Percentiles rank a stretch among this genome's conserved stretches.
phyloP scores from a whole-genome alignment of 2,329 filamentous ascomycete genomes.

The Calonectria pseudoturangicola region DNA sequence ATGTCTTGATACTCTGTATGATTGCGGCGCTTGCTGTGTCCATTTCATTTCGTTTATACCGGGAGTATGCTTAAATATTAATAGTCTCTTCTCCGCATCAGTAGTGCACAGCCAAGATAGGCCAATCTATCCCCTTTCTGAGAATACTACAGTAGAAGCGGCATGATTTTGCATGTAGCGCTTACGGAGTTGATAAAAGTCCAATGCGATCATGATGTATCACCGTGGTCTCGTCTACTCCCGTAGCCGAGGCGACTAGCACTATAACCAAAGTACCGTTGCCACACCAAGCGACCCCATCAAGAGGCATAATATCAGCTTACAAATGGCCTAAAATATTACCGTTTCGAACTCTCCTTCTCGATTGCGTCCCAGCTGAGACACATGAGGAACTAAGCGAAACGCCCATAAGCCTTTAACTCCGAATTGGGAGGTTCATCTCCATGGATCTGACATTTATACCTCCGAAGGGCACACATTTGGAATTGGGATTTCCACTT shows the following conservation, averaged over 20 bases:
- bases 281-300: background rate
- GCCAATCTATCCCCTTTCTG: no score
- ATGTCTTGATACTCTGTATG: background rate
- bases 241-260: background rate
- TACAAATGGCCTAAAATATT: constrained; percentile 10
- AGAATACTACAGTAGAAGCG: background rate
- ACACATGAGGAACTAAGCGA: background rate
- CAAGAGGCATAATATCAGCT: background rate
- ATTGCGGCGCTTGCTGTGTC: background rate
- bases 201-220: background rate
- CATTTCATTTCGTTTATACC: no score
- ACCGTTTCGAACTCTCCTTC: background rate
- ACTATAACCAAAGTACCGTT: background rate
- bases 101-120: background rate
- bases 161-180: background rate
- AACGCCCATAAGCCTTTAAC: background rate
- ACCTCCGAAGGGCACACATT: background rate
- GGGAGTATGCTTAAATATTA: background rate
- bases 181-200: background rate
- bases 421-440: background rate
- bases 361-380: background rate
- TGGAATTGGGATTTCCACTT: background rate
- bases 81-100: background rate
- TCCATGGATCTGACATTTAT: background rate
- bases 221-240: background rate